Base-by-base conservation (phyloP, 345 rosid genomes). In the Punica granatum region DNA sequence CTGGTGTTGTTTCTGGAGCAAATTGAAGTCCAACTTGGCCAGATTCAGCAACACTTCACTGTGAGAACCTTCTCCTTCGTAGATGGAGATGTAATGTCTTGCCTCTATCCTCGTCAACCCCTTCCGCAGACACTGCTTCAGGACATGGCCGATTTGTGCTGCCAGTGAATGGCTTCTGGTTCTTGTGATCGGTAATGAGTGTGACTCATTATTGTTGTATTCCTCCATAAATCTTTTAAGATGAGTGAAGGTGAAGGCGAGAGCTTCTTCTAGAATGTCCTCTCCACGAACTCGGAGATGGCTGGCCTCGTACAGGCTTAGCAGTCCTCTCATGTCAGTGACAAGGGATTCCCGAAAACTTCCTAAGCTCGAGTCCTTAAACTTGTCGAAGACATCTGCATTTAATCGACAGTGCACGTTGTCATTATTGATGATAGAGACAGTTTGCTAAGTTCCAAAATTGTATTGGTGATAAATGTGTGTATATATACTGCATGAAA, bases 291-390 rank as follows among this genome's bases (percentile, higher is more conserved):
- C 44, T 3, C 75, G 70, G 8, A 79, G 70, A 64, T 79, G 73
- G 1, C 85, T 62, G 0, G 80, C 82, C 58, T 83, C 83, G 23
- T 81, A 85, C 10, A 85, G 77, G 30, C 75, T 67, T 23, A 76
- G 41, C 60, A 77, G 6, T 53, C 59, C 59, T 53, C 3, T 23
- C 28, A 1, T 53, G 59, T 53, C 31, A 11, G 59, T 25, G 14
- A 53, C 30, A 30, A 53, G 10, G 11, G 59, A 53, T 1, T 53
- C 31, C 30, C 7, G n/a, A 30, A 53, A 31, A 75, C 85, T 31
- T n/a, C 11, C 71, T 70, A 15, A 70, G 42, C 3, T 37, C 71
- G 49, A 67, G 36, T 71, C 69, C 25, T 56, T 75, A 49, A 73
- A 71, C 71, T 73, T 80, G 4, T 70, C 60, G 25, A 77, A 77